These are phyloP conservation scores for Tricholoma furcatifolium DNA, from an alignment of 768 basidiomycete genomes.

Conservation along the genomic window DNA sequence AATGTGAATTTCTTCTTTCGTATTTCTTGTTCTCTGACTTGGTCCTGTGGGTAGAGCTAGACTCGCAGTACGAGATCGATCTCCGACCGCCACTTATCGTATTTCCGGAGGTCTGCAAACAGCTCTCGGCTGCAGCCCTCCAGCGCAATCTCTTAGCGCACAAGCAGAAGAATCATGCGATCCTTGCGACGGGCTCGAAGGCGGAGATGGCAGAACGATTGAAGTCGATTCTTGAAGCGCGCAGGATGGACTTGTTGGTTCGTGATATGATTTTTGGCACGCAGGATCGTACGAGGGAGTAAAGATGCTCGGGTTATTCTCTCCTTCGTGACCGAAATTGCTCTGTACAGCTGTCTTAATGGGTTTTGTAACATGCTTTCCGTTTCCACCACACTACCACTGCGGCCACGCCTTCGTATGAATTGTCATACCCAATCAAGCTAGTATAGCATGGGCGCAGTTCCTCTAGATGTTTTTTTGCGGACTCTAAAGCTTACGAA, in stretches of 20 bases:
- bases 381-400: no score
- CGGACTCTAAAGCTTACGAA: no score
- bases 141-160: slow-evolving; percentile 60
- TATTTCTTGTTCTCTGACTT: background rate
- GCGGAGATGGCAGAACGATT: slow-evolving; percentile 51
- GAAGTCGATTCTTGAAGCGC: slow-evolving; percentile 39
- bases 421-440: no score
- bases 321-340: no score
- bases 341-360: no score
- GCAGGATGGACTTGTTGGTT: slow-evolving; percentile 51
- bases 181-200: slow-evolving; percentile 46
- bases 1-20: slow-evolving; percentile 14
- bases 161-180: slow-evolving; percentile 41
- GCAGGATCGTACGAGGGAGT: background rate
- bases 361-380: no score
- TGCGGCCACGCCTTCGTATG: no score
- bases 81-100: slow-evolving; percentile 49
- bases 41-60: slow-evolving; percentile 35
- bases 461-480: no score
- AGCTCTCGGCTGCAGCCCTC: slow-evolving; percentile 46
- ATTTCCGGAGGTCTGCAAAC: slow-evolving; percentile 36
- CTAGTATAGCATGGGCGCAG: no score
- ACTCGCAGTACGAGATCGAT: slow-evolving; percentile 45
- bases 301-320: no score
- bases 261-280: slow-evolving; percentile 38